Percentiles rank a stretch among this genome's conserved stretches.
phyloP scores from a whole-genome alignment of 2,329 filamentous ascomycete species.

The Phyllosticta citribraziliensis region DNA sequence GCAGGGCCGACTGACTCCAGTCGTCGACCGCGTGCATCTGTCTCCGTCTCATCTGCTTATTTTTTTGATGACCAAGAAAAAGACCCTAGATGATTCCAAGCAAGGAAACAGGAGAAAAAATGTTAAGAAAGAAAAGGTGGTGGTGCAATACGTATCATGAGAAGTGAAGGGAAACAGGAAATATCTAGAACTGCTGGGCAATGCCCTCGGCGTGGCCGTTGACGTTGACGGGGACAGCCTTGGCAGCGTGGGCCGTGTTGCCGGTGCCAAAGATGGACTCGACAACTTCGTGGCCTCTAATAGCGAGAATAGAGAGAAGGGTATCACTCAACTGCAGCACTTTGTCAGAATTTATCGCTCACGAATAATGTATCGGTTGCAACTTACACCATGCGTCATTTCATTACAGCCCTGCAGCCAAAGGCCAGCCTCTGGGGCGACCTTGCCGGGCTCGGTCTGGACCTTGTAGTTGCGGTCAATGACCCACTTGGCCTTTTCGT shows the following conservation, averaged over 20 bases:
- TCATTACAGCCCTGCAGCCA: constrained; percentile 95
- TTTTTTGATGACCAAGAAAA: background rate
- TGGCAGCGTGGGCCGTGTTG: background rate
- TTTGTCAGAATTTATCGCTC: constrained; percentile 1
- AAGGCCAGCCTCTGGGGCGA: constrained; percentile 66
- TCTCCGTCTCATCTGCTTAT: background rate
- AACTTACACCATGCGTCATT: constrained; percentile 77
- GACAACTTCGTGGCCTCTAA: constrained; percentile 68
- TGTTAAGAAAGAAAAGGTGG: background rate
- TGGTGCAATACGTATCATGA: background rate
- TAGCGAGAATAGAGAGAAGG: constrained; percentile 67
- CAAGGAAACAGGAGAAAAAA: background rate
- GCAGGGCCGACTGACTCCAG: too few species aligned
- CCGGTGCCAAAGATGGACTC: constrained; percentile 54
- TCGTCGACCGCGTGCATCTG: background rate
- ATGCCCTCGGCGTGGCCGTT: background rate
- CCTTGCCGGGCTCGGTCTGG: constrained; percentile 55
- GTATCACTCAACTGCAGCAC: constrained; percentile 61
- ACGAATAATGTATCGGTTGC: background rate
- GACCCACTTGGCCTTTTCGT: constrained; percentile 44
- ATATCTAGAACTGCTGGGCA: background rate
- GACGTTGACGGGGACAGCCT: background rate
- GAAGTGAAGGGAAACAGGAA: background rate
- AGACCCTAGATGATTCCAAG: background rate
- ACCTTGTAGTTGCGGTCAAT: constrained; percentile 74